A percentile compares a stretch with the other conserved stretches of the same genome.
Conservation (phyloP, 2,329 filamentous ascomycete genomes). For the Talaromyces sp. region DNA sequence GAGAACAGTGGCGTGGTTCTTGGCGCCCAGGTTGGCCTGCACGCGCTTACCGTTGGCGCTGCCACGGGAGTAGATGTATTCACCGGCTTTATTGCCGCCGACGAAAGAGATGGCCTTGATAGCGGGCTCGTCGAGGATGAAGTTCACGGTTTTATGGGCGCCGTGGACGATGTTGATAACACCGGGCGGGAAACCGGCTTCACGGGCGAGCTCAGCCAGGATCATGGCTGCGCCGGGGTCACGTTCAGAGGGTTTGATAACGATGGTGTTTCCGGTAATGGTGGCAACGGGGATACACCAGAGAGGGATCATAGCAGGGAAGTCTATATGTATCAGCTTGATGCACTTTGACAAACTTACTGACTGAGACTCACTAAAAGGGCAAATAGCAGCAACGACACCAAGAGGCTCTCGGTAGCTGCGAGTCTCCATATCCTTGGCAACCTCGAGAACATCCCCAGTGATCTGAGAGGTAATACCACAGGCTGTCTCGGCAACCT, state of each 20-base stretch:
- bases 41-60: constrained; percentile 63
- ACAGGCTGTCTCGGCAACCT: constrained; percentile 65
- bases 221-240: constrained; percentile 62
- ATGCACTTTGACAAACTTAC: background rate
- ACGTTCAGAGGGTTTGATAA: constrained; percentile 63
- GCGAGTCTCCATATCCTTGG: constrained; percentile 67
- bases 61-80: constrained; percentile 62
- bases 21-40: constrained; percentile 64
- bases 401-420: constrained; percentile 64
- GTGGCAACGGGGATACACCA: constrained; percentile 65
- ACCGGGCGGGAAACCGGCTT: constrained; percentile 60
- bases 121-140: constrained; percentile 62
- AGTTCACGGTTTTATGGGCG: constrained; percentile 60
- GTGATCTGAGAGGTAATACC: constrained; percentile 65
- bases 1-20: constrained; percentile 64
- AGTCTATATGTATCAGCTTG: constrained; percentile 45
- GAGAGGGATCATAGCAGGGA: constrained; percentile 68
- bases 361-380: constrained; percentile 53
- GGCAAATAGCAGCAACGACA: constrained; percentile 64
- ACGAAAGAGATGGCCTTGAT: constrained; percentile 67
- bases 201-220: constrained; percentile 57
- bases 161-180: constrained; percentile 66
- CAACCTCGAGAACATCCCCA: constrained; percentile 66
- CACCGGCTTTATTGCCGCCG: constrained; percentile 62
- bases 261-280: constrained; percentile 59